Evolutionary conservation across 768 basidiomycete species (phyloP), one percentile per base, ranked within the genome.

Genomic region (Lactifluus echinatus): DNA sequence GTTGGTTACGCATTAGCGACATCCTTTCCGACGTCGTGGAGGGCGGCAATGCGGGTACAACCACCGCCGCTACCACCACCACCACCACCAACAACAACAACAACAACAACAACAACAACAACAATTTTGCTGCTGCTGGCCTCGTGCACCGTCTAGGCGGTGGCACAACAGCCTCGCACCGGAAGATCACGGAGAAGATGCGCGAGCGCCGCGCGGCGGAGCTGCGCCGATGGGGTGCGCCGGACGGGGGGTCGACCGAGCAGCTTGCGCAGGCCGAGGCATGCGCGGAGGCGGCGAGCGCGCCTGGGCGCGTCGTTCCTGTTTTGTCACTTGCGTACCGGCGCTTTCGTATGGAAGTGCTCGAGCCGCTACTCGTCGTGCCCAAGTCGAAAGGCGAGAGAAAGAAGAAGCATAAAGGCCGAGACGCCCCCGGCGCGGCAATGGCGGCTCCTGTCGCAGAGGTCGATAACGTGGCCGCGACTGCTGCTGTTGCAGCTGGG

Each of bases 231-330:
- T 89, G 87, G 85, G 87, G 86, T 10, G 84, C 79, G 63, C 68
- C 72, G 45, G 79, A 79, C 11, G 79, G 76, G 24, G 81, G 74
- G 15, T 66, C 79, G 19, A 60, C 69, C 17, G 79, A 80, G 63
- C 65, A 70, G 44, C 65, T 83, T 58, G 76, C 75, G 7, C 69
- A 76, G 50, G 84, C 85, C 26, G 86, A 89, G 68, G 78, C 82
- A 15, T 80, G 79, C 65, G 87, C 85, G 31, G 87, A 89, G 69
- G 85, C 87, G 4, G 85, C 84, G 49, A 89, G 87, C 64, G 63
- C 80, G 45, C 68, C 70, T 23, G 84, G 87, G 63, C 83, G 87
- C 47, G 72, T 88, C 64, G 77, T 89, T 56, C 79, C 80, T 19
- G 70, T 89, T 56, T 65, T 75, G 34, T 77, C 85, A 50, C 74